Evolutionary conservation across 2,329 filamentous ascomycete genomes (phyloP).

Genomic region (Fusarium sp.): DNA sequence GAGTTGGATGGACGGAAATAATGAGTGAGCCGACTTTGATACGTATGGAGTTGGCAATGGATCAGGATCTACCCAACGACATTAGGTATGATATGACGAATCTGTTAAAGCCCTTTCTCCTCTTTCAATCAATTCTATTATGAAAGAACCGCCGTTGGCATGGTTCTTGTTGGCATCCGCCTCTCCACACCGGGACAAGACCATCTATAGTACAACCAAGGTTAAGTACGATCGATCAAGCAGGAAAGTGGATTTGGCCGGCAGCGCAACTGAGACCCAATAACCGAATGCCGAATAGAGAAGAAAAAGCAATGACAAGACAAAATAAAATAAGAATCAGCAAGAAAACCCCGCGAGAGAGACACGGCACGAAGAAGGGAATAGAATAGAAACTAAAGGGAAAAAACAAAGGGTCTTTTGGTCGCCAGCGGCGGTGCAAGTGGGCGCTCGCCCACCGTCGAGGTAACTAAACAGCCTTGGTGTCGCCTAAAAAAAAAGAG

Average conservation of each 20-base stretch:
- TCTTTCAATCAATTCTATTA: constrained; percentile 18
- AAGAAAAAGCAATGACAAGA: constrained; percentile 5
- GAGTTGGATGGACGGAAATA: constrained; percentile 1
- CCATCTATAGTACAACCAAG: constrained; percentile 38
- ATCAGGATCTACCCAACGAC: background rate
- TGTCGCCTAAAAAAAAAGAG: constrained; percentile 15
- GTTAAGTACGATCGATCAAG: constrained; percentile 20
- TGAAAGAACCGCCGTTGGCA: constrained; percentile 33
- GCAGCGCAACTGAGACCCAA: constrained; percentile 14
- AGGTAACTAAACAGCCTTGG: constrained; percentile 16
- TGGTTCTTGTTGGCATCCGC: constrained; percentile 35
- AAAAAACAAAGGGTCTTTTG: constrained; percentile 38
- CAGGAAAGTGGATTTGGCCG: constrained; percentile 26
- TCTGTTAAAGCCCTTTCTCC: constrained; percentile 17
- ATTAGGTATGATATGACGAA: constrained; percentile 25
- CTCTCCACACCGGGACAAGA: constrained; percentile 38
- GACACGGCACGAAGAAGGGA: constrained; percentile 2
- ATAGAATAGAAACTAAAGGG: constrained; percentile 11
- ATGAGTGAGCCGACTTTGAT: background rate
- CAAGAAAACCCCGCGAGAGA: constrained; percentile 9
- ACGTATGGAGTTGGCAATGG: constrained; percentile 4
- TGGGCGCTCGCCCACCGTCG: constrained; percentile 29
- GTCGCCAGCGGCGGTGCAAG: constrained; percentile 40
- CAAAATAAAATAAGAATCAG: background rate
- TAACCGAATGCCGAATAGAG: constrained; percentile 16